A percentile compares a stretch with the other conserved stretches of the same genome.
Evolutionary conservation across 2,329 filamentous ascomycete genomes (phyloP).

Genomic region (Aspergillus melleus): DNA sequence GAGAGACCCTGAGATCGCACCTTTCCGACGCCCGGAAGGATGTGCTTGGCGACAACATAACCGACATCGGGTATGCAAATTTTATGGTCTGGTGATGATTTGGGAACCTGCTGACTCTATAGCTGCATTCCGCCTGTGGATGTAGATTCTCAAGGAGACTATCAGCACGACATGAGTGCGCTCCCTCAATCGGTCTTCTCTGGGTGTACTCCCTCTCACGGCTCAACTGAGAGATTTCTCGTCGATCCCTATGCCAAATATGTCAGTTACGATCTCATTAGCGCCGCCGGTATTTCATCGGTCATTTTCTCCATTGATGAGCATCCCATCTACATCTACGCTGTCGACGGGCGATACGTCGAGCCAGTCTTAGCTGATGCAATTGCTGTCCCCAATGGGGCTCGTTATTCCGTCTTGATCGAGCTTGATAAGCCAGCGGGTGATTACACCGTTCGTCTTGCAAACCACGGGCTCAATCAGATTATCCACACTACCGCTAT

Average conservation of each 20-base stretch:
- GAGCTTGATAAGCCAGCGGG: conserved; percentile 46
- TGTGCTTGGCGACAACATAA: conserved; percentile 17
- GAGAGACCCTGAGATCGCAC: conserved; percentile 43
- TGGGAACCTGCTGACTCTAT: background rate
- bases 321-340: conserved; percentile 43
- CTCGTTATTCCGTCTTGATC: conserved; percentile 40
- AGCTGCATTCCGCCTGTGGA: conserved; percentile 21
- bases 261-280: conserved; percentile 55
- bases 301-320: conserved; percentile 48
- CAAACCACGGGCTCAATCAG: conserved; percentile 52
- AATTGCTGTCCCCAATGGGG: conserved; percentile 29
- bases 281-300: conserved; percentile 49
- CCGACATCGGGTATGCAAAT: conserved; percentile 19
- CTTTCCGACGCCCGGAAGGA: conserved; percentile 21
- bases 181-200: conserved; percentile 28
- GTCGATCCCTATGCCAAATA: conserved; percentile 42
- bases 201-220: conserved; percentile 49
- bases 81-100: no score
- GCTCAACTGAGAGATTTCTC: conserved; percentile 45
- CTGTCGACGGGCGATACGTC: conserved; percentile 41
- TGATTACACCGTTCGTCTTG: conserved; percentile 56
- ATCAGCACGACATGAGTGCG: conserved; percentile 21
- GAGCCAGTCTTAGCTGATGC: conserved; percentile 35
- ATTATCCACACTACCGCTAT: conserved; percentile 54
- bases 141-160: conserved; percentile 15